phyloP scores from a whole-genome alignment of 768 basidiomycete genomes.

The Tulasnella sp. region DNA sequence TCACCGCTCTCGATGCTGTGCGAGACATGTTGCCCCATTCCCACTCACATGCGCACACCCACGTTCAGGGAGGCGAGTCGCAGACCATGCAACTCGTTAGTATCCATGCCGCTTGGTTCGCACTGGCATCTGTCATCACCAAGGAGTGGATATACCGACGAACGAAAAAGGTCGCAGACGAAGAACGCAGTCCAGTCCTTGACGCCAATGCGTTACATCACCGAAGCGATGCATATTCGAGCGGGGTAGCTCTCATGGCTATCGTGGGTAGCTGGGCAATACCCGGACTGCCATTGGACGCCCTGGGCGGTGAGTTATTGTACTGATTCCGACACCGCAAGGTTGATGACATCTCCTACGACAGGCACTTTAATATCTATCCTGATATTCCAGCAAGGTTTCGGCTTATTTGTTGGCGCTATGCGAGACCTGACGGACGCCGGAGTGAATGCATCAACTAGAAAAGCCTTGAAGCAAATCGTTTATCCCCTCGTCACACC shows the following conservation, averaged over 20 bases:
- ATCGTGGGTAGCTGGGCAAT: slow-evolving; percentile 84
- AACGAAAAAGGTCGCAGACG: slow-evolving; percentile 79
- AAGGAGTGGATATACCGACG: slow-evolving; percentile 92
- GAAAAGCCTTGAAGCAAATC: slow-evolving; percentile 39
- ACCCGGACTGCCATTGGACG: slow-evolving; percentile 80
- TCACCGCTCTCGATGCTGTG: slow-evolving; percentile 14
- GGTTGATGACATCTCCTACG: slow-evolving; percentile 12
- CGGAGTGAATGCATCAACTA: slow-evolving; percentile 49
- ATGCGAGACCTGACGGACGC: slow-evolving; percentile 77
- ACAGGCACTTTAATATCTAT: slow-evolving; percentile 78
- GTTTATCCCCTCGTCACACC: slow-evolving; percentile 43
- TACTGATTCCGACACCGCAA: slow-evolving; percentile 21
- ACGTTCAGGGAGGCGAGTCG: slow-evolving; percentile 37
- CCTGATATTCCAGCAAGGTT: slow-evolving; percentile 72
- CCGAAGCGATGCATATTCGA: slow-evolving; percentile 92
- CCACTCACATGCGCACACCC: slow-evolving; percentile 35
- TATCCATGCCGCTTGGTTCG: slow-evolving; percentile 96
- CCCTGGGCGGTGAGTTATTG: slow-evolving; percentile 63
- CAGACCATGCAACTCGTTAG: slow-evolving; percentile 41
- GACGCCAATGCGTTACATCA: slow-evolving; percentile 96
- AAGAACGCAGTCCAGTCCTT: slow-evolving; percentile 83
- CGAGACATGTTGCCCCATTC: slow-evolving; percentile 20
- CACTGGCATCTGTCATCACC: slow-evolving; percentile 57
- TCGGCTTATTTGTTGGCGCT: slow-evolving; percentile 51
- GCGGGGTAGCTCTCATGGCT: slow-evolving; percentile 78